These are phyloP conservation scores for Microcyclosporella mali DNA, from an alignment of 2,329 filamentous ascomycete genomes.

Conservation along the genomic window DNA sequence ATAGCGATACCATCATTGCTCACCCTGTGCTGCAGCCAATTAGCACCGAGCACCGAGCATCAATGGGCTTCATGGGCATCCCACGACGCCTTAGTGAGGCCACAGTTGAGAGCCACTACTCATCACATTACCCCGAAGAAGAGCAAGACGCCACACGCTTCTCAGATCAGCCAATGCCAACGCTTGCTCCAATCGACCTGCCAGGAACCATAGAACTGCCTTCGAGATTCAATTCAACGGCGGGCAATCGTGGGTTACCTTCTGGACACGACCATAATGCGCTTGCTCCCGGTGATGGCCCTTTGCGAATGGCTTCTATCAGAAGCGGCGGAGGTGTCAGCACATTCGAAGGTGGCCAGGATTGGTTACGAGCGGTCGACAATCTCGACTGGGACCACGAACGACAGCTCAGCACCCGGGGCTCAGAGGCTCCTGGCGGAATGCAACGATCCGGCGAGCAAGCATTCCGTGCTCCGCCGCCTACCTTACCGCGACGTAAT, in stretches of 20 bases:
- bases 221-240: constrained; percentile 26
- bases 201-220: constrained; percentile 27
- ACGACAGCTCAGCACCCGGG: constrained; percentile 6
- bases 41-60: constrained; percentile 16
- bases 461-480: constrained; percentile 8
- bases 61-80: constrained; percentile 10
- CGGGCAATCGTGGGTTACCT: constrained; percentile 1
- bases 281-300: neutral
- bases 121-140: constrained; percentile 5
- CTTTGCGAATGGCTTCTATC: constrained; percentile 5
- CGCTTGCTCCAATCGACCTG: constrained; percentile 25
- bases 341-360: constrained; percentile 10
- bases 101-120: constrained; percentile 4
- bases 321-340: constrained; percentile 2
- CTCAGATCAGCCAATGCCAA: constrained; percentile 20
- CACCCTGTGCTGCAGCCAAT: constrained; percentile 19
- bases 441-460: neutral
- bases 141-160: constrained; percentile 5
- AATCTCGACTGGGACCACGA: constrained; percentile 23
- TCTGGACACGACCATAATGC: constrained; percentile 6
- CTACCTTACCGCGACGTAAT: constrained; percentile 21
- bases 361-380: constrained; percentile 27
- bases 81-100: constrained; percentile 13
- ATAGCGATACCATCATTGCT: constrained; percentile 14
- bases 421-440: neutral